These are phyloP conservation scores for Wickerhamia fluorescens DNA, from an alignment of 805 yeast genomes.

Conservation along the genomic window DNA sequence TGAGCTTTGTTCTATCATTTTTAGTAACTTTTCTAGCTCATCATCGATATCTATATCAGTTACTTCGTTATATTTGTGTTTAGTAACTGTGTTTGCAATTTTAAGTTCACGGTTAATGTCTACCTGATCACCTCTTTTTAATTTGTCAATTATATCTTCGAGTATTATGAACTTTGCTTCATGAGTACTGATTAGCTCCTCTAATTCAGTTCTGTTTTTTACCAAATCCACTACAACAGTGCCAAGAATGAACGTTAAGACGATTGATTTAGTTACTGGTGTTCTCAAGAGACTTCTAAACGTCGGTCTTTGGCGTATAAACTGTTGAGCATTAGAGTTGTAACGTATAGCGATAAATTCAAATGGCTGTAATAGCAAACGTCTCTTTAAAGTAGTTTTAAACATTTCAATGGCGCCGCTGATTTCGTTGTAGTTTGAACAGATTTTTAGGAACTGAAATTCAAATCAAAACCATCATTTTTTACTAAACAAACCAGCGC, in stretches of 20 bases:
- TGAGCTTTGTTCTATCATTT: slow-evolving; percentile 16
- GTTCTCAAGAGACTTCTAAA: slow-evolving; percentile 23
- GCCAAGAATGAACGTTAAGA: slow-evolving; percentile 33
- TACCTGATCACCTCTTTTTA: slow-evolving; percentile 28
- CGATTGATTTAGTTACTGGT: slow-evolving; percentile 31
- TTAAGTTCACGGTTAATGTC: slow-evolving; percentile 37
- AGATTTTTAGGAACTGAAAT: not conserved
- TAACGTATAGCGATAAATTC: not conserved
- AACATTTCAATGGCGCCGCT: too few relatives aligned
- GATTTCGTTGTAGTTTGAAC: too few relatives aligned
- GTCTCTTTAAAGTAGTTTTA: too few relatives aligned
- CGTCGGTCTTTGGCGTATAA: slow-evolving; percentile 13
- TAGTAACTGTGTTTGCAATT: slow-evolving; percentile 37
- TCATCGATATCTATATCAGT: slow-evolving; percentile 35
- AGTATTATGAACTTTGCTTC: slow-evolving; percentile 26
- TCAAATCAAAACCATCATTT: not conserved
- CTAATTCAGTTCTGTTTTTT: slow-evolving; percentile 38
- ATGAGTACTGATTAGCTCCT: slow-evolving; percentile 34
- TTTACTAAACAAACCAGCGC: not conserved
- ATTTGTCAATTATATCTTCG: slow-evolving; percentile 21
- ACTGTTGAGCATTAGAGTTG: slow-evolving; percentile 8
- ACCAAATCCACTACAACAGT: slow-evolving; percentile 43
- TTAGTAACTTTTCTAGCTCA: slow-evolving; percentile 28
- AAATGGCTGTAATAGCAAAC: slow-evolving; percentile 1
- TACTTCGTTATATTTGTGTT: slow-evolving; percentile 22